These are phyloP conservation scores for Ilyonectria destructans DNA, from an alignment of 2,329 filamentous ascomycete species.

Conservation along the genomic window DNA sequence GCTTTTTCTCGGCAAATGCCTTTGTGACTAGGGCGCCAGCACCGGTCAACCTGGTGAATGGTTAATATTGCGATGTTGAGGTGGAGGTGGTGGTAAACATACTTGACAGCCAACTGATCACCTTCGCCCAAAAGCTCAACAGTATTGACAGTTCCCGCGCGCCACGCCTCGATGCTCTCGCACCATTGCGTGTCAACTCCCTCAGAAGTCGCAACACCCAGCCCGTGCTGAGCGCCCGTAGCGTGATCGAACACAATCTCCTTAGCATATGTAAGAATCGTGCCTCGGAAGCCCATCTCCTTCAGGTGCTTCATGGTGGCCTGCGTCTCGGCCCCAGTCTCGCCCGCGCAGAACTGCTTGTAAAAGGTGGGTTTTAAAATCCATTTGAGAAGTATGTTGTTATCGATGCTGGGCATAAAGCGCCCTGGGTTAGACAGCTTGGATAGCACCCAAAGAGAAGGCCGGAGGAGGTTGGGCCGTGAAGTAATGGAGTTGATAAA, in stretches of 20 bases:
- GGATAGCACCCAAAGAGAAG: slow-evolving; percentile 56
- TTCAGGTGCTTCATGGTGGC: slow-evolving; percentile 61
- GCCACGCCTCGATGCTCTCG: slow-evolving; percentile 57
- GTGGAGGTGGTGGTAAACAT: slow-evolving; percentile 20
- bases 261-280: slow-evolving; percentile 71
- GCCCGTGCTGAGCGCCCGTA: slow-evolving; percentile 44
- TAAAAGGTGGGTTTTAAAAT: slow-evolving; percentile 67
- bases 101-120: slow-evolving; percentile 59
- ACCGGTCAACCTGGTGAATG: slow-evolving; percentile 56
- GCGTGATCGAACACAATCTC: slow-evolving; percentile 60
- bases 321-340: slow-evolving; percentile 63
- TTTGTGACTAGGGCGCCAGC: slow-evolving; percentile 59
- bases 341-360: slow-evolving; percentile 72
- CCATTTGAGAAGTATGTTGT: slow-evolving; percentile 64
- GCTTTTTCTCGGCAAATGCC: slow-evolving; percentile 54
- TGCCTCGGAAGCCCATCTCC: slow-evolving; percentile 67
- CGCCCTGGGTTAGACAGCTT: slow-evolving; percentile 54
- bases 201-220: slow-evolving; percentile 54
- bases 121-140: slow-evolving; percentile 52
- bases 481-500: slow-evolving; percentile 65
- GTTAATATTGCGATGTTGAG: slow-evolving; percentile 2
- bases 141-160: slow-evolving; percentile 52
- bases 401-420: slow-evolving; percentile 61
- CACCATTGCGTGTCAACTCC: slow-evolving; percentile 58
- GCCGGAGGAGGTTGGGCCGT: slow-evolving; percentile 58